A percentile compares a stretch with the other conserved stretches of the same genome.
These are phyloP conservation scores for Leccinum subrobustum DNA, from an alignment of 1,284 basidiomycete species.

Conservation along the genomic window DNA sequence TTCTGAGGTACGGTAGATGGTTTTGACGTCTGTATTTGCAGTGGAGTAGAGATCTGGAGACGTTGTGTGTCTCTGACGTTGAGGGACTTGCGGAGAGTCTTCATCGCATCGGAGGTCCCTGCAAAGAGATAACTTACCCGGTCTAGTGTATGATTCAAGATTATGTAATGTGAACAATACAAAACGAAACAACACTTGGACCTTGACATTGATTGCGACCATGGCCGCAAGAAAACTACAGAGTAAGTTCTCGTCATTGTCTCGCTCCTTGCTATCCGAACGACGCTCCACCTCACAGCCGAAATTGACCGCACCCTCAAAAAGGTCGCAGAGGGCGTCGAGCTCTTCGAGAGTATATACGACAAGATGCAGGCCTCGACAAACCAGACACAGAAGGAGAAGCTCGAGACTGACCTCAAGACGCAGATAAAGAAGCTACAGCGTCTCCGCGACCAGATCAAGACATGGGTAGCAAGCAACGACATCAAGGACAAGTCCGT, in stretches of 20 bases:
- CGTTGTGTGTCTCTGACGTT: constrained; percentile 51
- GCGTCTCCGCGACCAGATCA: constrained; percentile 97
- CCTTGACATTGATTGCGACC: constrained; percentile 25
- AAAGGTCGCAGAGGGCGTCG: constrained; percentile 91
- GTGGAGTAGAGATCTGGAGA: constrained; percentile 66
- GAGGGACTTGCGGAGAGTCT: constrained; percentile 83
- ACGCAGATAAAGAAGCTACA: constrained; percentile 99
- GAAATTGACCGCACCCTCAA: constrained; percentile 97
- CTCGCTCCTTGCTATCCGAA: background rate
- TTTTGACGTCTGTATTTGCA: constrained; percentile 68
- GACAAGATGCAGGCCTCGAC: constrained; percentile 95
- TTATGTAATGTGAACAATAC: constrained; percentile 25
- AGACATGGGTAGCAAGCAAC: constrained; percentile 97
- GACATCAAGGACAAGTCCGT: constrained; percentile 99
- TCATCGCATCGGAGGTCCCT: constrained; percentile 52
- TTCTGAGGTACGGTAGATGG: constrained; percentile 60
- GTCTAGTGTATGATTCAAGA: background rate
- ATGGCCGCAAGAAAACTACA: constrained; percentile 85
- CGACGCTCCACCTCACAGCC: constrained; percentile 47
- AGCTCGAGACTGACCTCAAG: constrained; percentile 92
- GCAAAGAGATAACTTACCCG: too few relatives aligned
- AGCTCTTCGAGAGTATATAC: constrained; percentile 93
- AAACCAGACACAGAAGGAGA: constrained; percentile 96
- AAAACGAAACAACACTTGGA: background rate
- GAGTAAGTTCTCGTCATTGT: constrained; percentile 44